Evolutionary conservation across 257 asterid species (phyloP).

Genomic region (Solanum virginianum): DNA sequence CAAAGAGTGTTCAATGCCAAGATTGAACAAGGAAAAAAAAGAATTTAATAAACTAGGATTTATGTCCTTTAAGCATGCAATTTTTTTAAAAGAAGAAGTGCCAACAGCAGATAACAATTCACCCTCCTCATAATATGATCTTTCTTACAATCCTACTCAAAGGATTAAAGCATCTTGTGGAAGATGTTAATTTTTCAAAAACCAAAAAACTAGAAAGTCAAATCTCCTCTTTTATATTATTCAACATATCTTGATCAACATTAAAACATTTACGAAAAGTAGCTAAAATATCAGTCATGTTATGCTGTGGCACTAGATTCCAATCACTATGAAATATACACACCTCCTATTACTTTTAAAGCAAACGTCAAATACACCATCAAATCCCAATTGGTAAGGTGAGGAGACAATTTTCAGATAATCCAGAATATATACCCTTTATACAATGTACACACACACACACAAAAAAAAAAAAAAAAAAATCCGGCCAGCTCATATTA

Average conservation of each 20-base stretch:
- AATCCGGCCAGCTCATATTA: background rate
- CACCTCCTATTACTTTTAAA: background rate
- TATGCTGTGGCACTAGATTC: background rate
- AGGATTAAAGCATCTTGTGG: background rate
- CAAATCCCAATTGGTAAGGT: background rate
- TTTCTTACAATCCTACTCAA: background rate
- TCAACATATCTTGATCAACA: background rate
- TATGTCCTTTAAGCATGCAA: background rate
- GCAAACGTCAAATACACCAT: background rate
- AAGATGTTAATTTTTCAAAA: background rate
- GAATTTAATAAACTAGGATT: background rate
- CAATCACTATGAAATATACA: background rate
- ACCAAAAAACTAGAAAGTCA: background rate
- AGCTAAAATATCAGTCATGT: background rate
- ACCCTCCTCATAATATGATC: background rate
- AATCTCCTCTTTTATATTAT: background rate
- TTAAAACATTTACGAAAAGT: background rate
- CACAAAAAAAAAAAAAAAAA: background rate
- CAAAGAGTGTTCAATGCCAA: background rate
- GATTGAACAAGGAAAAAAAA: background rate
- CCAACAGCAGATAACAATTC: background rate
- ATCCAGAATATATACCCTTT: background rate
- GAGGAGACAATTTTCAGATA: background rate
- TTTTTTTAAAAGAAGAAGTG: background rate
- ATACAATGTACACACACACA: background rate